Base-by-base conservation (phyloP, 352 stramenopile genomes). In the Phytopythium kandeliae region DNA sequence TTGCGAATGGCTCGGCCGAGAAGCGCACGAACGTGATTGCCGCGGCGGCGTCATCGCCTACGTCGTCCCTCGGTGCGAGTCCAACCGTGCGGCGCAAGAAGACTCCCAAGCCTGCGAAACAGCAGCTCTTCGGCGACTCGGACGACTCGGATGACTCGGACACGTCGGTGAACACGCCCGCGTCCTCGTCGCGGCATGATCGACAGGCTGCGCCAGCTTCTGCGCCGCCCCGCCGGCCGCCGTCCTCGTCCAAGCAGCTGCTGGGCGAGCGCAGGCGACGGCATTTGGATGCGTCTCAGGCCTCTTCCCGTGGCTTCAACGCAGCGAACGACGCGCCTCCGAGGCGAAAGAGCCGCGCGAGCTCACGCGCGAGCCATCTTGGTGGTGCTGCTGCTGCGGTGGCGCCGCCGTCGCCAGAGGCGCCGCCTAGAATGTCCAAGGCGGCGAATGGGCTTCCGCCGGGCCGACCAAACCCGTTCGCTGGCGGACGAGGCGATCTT, bases 381-480 rank as follows among this genome's bases (percentile, higher is more conserved):
- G 28, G 45, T 13, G 40, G 19, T 19, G 25, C 45, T 22, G 28
- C 28, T 13, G 40, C 31, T 19, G 25, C 45, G 17, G 11, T 54
- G 17, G 9, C 30, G 40, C 53, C 55, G 10, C 24, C 48, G 40
- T 42, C 64, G 34, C 47, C 60, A 41, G 61, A 62, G 17, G 30
- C 35, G 21, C 30, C 48, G 26, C 19, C 48, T 10, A 69, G 60
- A 22, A 42, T 60, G 17, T 57, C 54, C 19, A 61, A 64, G 54
- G 63, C 82, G 17, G 60, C 71, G 6, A n/a, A n/a, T n/a, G 68
- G 69, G 2, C 46, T 87, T n/a, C 78, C 76, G 41, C 46, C 74
- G 33, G 50, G 47, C 36, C 77, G 77, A 16, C 79, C 82, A 12
- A 91, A 91, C 52, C 58, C 70, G 13, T 89, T 92, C 55, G 78